Conservation (phyloP, 2,329 filamentous ascomycete genomes). For the Aspergillus unguis region DNA sequence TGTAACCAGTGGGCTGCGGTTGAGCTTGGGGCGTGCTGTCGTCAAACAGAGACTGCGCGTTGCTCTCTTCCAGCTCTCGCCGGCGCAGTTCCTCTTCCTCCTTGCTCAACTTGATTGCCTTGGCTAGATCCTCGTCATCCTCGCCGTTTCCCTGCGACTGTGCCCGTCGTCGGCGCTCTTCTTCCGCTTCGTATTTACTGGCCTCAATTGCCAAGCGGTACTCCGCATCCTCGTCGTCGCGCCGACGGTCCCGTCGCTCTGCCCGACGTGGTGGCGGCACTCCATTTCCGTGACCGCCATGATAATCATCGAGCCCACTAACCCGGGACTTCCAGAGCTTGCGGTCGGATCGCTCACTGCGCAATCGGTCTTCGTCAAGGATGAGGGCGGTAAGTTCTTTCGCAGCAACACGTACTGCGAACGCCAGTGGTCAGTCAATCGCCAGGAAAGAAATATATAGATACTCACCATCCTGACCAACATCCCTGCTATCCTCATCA, state of each 20-base stretch:
- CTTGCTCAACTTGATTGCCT: constrained; percentile 91
- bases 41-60: constrained; percentile 84
- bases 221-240: constrained; percentile 84
- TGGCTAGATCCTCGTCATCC: constrained; percentile 89
- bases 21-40: constrained; percentile 62
- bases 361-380: constrained; percentile 87
- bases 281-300: constrained; percentile 43
- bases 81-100: constrained; percentile 84
- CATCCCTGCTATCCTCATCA: constrained; percentile 91
- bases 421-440: constrained; percentile 3
- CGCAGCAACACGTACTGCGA: constrained; percentile 81
- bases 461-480: constrained; percentile 85
- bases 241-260: constrained; percentile 48
- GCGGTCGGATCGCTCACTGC: constrained; percentile 83
- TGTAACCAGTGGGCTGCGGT: constrained; percentile 81
- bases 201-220: constrained; percentile 88
- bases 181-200: constrained; percentile 91
- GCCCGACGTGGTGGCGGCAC: constrained; percentile 37
- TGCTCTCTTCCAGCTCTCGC: constrained; percentile 80
- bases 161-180: constrained; percentile 73
- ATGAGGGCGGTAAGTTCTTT: constrained; percentile 93
- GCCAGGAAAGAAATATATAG: neutral
- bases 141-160: constrained; percentile 58
- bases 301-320: constrained; percentile 77
- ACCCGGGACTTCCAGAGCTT: constrained; percentile 97